Conservation (phyloP, 2,329 filamentous ascomycete species). For the Colletotrichum magnum region DNA sequence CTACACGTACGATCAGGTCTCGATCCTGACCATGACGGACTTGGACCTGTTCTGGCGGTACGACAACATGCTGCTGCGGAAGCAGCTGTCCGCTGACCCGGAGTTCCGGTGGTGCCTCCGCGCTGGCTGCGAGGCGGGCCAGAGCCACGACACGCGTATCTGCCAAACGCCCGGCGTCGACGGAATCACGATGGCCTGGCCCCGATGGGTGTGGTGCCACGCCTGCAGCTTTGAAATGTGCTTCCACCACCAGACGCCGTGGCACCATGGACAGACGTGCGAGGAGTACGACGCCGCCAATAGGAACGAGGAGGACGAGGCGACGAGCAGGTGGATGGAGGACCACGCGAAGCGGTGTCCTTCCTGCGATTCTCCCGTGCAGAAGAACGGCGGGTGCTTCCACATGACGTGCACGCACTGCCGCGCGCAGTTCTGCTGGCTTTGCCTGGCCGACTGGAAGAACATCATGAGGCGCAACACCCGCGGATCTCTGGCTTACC, state of each 20-base stretch:
- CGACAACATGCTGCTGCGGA: slow-evolving; percentile 35
- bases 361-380: slow-evolving; percentile 43
- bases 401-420: slow-evolving; percentile 57
- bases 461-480: slow-evolving; percentile 11
- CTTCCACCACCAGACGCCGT: slow-evolving; percentile 45
- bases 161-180: not conserved
- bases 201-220: slow-evolving; percentile 42
- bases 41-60: slow-evolving; percentile 39
- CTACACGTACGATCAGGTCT: no score
- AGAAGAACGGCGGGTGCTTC: slow-evolving; percentile 53
- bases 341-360: slow-evolving; percentile 46
- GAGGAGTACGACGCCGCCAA: slow-evolving; percentile 35
- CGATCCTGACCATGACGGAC: no score
- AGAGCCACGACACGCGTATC: slow-evolving; percentile 41
- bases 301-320: slow-evolving; percentile 6
- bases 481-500: not conserved
- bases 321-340: slow-evolving; percentile 43
- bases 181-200: no score
- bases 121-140: slow-evolving; percentile 43
- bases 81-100: slow-evolving; percentile 23
- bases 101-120: slow-evolving; percentile 47
- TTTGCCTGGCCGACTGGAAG: slow-evolving; percentile 46
- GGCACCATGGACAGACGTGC: slow-evolving; percentile 46
- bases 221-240: slow-evolving; percentile 47
- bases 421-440: slow-evolving; percentile 54